Conservation (phyloP, 768 basidiomycete genomes). For the Tricholoma hemisulphureum region DNA sequence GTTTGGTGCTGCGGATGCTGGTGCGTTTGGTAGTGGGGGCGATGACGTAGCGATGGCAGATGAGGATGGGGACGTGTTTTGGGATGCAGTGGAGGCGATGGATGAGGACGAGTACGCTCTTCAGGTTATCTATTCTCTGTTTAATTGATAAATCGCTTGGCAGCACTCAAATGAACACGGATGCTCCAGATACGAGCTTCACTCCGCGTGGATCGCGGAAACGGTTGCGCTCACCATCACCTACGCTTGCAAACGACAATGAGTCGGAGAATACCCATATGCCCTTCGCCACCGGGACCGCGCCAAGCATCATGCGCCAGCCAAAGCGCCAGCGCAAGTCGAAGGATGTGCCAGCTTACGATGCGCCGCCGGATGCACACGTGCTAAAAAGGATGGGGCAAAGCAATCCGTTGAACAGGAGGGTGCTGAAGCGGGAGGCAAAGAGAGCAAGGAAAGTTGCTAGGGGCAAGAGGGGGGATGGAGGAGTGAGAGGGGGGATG, state of each 20-base stretch:
- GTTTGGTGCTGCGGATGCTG: constrained; percentile 77
- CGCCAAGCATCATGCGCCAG: constrained; percentile 33
- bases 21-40: constrained; percentile 60
- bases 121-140: constrained; percentile 14
- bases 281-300: constrained; percentile 15
- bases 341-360: constrained; percentile 53
- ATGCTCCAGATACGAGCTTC: constrained; percentile 19
- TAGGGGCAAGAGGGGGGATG: constrained; percentile 25
- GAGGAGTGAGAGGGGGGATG: constrained; percentile 33
- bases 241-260: constrained; percentile 23
- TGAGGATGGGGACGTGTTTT: constrained; percentile 42
- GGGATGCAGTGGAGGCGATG: constrained; percentile 44
- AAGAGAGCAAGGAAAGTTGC: constrained; percentile 60
- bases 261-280: constrained; percentile 12
- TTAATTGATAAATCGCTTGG: not conserved
- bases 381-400: constrained; percentile 45
- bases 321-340: constrained; percentile 63
- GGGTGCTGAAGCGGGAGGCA: constrained; percentile 59
- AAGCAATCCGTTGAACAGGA: constrained; percentile 61
- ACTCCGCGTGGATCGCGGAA: constrained; percentile 35
- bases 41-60: constrained; percentile 46
- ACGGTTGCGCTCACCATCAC: constrained; percentile 41
- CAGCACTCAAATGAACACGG: constrained; percentile 36
- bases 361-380: constrained; percentile 48
- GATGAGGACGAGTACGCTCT: constrained; percentile 39